Evolutionary conservation across 352 stramenopile species (phyloP).

Genomic region (Pythium aquatile): DNA sequence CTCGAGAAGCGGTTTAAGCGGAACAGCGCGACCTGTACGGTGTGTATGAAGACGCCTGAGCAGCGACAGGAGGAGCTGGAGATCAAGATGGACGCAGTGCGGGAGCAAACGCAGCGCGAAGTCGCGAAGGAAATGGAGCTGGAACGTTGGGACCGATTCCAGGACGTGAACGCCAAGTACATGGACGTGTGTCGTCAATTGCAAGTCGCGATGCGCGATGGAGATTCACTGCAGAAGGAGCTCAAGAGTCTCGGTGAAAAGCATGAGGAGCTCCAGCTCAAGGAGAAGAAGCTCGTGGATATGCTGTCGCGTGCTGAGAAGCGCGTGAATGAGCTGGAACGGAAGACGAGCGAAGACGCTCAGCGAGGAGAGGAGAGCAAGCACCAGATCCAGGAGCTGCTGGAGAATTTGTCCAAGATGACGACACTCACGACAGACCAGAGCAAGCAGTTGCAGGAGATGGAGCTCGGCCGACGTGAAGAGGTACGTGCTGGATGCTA

Average conservation of each 20-base stretch:
- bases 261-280: conserved; percentile 23
- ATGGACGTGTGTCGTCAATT: conserved; percentile 48
- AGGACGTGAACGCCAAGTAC: conserved; percentile 70
- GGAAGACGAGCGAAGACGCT: conserved; percentile 18
- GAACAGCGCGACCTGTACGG: conserved; percentile 39
- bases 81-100: conserved; percentile 39
- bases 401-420: conserved; percentile 66
- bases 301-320: conserved; percentile 20
- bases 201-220: conserved; percentile 29
- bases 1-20: conserved; percentile 63
- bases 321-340: conserved; percentile 34
- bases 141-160: conserved; percentile 63
- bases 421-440: conserved; percentile 62
- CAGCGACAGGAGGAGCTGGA: conserved; percentile 41
- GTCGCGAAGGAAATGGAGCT: conserved; percentile 59
- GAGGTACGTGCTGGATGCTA: conserved; percentile 31
- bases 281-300: conserved; percentile 36
- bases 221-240: conserved; percentile 31
- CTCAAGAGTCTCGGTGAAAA: conserved; percentile 14
- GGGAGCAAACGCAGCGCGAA: conserved; percentile 48
- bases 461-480: conserved; percentile 40
- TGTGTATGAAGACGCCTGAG: conserved; percentile 58
- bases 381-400: conserved; percentile 61
- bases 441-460: conserved; percentile 62
- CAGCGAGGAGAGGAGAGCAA: conserved; percentile 45